Evolutionary conservation across 2,329 filamentous ascomycete species (phyloP).

Genomic region (Phialophora tarda): DNA sequence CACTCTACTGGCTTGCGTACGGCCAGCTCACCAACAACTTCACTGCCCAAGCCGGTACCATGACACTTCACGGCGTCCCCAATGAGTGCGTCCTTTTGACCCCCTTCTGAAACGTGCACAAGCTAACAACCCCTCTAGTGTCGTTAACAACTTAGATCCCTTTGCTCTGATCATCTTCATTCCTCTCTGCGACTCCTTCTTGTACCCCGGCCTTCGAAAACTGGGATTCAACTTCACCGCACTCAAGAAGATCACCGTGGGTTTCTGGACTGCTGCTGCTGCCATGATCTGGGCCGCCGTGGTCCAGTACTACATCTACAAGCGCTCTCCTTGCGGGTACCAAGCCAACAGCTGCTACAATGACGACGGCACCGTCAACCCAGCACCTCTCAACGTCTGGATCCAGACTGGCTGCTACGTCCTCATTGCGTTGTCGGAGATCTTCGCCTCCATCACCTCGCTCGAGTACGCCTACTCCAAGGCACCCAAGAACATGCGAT

Average conservation of each 20-base stretch:
- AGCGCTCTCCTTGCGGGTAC: slow-evolving; percentile 60
- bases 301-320: slow-evolving; percentile 65
- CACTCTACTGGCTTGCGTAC: slow-evolving; percentile 57
- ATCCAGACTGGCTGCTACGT: slow-evolving; percentile 57
- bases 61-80: slow-evolving; percentile 58
- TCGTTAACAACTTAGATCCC: slow-evolving; percentile 65
- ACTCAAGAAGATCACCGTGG: slow-evolving; percentile 60
- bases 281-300: slow-evolving; percentile 64
- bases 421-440: slow-evolving; percentile 61
- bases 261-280: slow-evolving; percentile 59
- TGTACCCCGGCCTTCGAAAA: slow-evolving; percentile 65
- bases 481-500: slow-evolving; percentile 78
- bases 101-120: not conserved
- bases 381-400: slow-evolving; percentile 46
- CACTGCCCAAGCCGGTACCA: slow-evolving; percentile 59
- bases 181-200: slow-evolving; percentile 44
- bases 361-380: slow-evolving; percentile 39
- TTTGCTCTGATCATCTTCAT: slow-evolving; percentile 62
- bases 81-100: slow-evolving; percentile 63
- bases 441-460: slow-evolving; percentile 70
- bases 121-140: slow-evolving; percentile 21
- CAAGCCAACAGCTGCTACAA: slow-evolving; percentile 48
- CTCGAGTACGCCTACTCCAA: slow-evolving; percentile 77
- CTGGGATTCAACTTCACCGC: slow-evolving; percentile 62
- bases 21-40: slow-evolving; percentile 56